Evolutionary conservation across 768 basidiomycete genomes (phyloP), one percentile per base, ranked within the genome.

Genomic region (Clitopilus hobsonii): DNA sequence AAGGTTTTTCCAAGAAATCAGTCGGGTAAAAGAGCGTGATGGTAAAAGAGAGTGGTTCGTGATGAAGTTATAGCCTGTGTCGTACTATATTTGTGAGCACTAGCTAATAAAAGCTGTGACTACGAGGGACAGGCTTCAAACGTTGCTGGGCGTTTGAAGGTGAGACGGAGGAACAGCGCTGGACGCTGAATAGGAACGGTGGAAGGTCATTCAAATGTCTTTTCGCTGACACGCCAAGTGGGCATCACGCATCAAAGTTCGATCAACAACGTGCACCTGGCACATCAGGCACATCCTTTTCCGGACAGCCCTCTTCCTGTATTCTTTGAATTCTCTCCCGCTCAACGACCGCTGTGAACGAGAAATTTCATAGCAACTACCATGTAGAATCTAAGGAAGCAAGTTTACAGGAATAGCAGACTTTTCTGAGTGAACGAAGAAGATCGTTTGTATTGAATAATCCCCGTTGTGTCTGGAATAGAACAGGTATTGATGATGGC

Each of bases 1-100:
- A 10, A 32, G 22, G 22, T 2, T 45, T 45, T 45, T 23, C 41
- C 22, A 45, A 16, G n/a, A 45, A 45, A 45, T 16, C 41, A 45
- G 41, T 51, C 18, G 29, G 49, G 58, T 36, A 53, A 61, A 55
- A 56, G 61, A 62, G 53, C 38, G 59, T 60, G 53, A 56, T 28
- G 32, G 36, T 26, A 58, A 48, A 56, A 56, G 38, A 29, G 52
- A 48, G 56, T 52, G 38, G 24, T 25, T 38, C 50, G 13, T 30
- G 32, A 38, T 36, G 47, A 52, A 56, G n/a, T n/a, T 54, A 29
- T 32, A 25, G 41, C 22, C n/a, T 11, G 41, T 11, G n/a, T 36
- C 32, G 32, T 23, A 18, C 41, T 45, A 45, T 45, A 45, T 20
- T 7, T 7, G 8, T 7, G 30, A 16, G 30, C 30, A 32, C 30